Base-by-base conservation (phyloP, 495 filamentous ascomycete genomes). In the Cladorrhinum samala region DNA sequence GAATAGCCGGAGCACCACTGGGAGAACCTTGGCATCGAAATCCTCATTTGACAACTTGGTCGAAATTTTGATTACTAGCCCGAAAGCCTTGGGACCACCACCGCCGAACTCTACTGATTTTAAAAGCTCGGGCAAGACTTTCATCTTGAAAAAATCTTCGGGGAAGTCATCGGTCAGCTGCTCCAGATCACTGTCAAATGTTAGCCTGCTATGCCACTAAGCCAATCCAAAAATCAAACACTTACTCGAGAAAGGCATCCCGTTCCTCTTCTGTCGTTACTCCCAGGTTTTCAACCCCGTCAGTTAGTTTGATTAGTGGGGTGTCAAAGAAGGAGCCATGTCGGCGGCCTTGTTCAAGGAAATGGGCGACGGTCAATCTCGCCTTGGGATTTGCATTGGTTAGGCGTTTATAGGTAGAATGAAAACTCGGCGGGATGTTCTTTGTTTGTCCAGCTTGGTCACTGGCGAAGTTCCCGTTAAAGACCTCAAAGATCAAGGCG, bases 31-130 rank as follows among this genome's bases (percentile, higher is more conserved):
- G 2, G 79, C 64, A 33, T 94, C 90, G 68, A 90, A 98, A 64
- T 98, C 91, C 1, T 96, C 93, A 47, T 86, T 84, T 0, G 89
- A 81, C 21, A 97, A 66, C 61, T 95, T 96, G 21, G 81, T 73
- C 11, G 87, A 83, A 61, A 98, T 95, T 61, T 93, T 93, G 72
- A 96, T 82, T 16, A 95, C 87, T 5, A 92, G 83, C 0, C 76
- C 72, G 52, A 98, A 90, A 5, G 94, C 91, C 60, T 95, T 96
- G 0, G 92, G 86, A 0, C 93, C 93, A 38, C 94, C 93, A 20
- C 93, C 93, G 20, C 93, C 94, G 69, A 96, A 98, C 61, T 98
- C 93, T 8, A 98, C 89, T 0, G 90, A 93, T 61, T 96, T 97
- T 0, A 98, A 75, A n/a, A 98, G 73, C 65, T 97, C 93, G 1